Evolutionary conservation across 2,329 filamentous ascomycete genomes (phyloP), one percentile per base, ranked within the genome.

Genomic region (Alternaria brassicae): DNA sequence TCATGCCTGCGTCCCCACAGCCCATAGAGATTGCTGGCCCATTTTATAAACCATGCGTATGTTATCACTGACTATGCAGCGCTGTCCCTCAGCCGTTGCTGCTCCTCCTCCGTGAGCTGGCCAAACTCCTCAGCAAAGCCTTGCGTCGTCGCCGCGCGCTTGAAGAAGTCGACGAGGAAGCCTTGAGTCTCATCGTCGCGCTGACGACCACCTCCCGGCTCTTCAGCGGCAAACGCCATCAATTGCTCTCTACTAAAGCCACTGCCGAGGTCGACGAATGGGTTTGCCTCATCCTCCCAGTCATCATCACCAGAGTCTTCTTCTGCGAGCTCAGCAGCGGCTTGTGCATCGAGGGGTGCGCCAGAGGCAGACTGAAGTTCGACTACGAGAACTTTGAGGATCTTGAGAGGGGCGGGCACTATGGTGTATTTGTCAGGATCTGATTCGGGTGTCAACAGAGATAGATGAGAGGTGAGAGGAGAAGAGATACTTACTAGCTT

Each of bases 311-410:
- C 78, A 27, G 90, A 90, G 58, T 91, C 92, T 57, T 92, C 91
- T 9, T 91, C 90, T 37, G 86, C 83, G 2, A 85, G 82, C 0
- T 87, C 87, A 0, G 86, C 85, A 0, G 88, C 89, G 0, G 87
- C 86, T 2, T 81, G 81, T 3, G 83, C 80, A 40, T 87, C 86
- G 82, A 50, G 88, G 81, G 60, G 64, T n/a, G 81, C 79, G 23
- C 91, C 92, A 4, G 91, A 89, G 2, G 93, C 92, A 0, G 91
- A 92, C 6, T 91, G 83, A 3, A 99, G 86, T 80, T 99, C 95
- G 73, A 97, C 92, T 45, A 98, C 90, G 8, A 99, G 86, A 4
- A 98, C 90, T 82, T 99, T 99, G 79, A 98, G 81, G 61, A 99
- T 97, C 81, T 99, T 99, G 73, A 99, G 85, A 1, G 92, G 89